These are phyloP conservation scores for Myriangium duriaei DNA, from an alignment of 2,329 filamentous ascomycete genomes.

Conservation along the genomic window DNA sequence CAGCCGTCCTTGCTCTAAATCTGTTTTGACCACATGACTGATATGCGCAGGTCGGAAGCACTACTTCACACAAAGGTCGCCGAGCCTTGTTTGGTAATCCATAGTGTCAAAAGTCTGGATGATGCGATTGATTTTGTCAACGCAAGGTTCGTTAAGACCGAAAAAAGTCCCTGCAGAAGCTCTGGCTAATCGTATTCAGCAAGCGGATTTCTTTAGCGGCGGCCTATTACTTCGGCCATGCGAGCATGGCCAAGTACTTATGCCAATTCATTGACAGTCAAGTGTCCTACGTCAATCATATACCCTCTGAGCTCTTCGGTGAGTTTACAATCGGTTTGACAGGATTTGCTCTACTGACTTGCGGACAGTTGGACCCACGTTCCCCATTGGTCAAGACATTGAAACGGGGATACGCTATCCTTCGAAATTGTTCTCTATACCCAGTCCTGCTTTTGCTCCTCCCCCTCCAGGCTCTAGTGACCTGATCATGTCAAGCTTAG, in stretches of 20 bases:
- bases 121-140: conserved; percentile 40
- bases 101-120: conserved; percentile 38
- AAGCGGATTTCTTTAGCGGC: conserved; percentile 30
- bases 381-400: too few species aligned
- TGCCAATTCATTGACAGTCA: conserved; percentile 42
- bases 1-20: too few species aligned
- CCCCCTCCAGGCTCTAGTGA: too few species aligned
- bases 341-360: too few species aligned
- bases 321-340: too few species aligned
- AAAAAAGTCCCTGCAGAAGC: background rate
- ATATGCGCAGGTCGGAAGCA: too few species aligned
- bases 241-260: conserved; percentile 44
- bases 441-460: too few species aligned
- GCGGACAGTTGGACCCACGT: conserved; percentile 29
- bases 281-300: conserved; percentile 43
- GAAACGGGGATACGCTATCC: too few species aligned
- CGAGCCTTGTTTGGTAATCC: conserved; percentile 34
- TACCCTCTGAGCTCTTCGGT: conserved; percentile 43
- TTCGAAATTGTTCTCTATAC: too few species aligned
- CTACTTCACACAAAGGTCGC: conserved; percentile 25
- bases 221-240: conserved; percentile 40
- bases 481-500: too few species aligned
- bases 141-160: too few species aligned
- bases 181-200: conserved; percentile 5
- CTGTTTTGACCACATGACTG: too few species aligned